A percentile compares a stretch with the other conserved stretches of the same genome.
Evolutionary conservation across 805 yeast species (phyloP).

Genomic region (Peterozyma xylosa): DNA sequence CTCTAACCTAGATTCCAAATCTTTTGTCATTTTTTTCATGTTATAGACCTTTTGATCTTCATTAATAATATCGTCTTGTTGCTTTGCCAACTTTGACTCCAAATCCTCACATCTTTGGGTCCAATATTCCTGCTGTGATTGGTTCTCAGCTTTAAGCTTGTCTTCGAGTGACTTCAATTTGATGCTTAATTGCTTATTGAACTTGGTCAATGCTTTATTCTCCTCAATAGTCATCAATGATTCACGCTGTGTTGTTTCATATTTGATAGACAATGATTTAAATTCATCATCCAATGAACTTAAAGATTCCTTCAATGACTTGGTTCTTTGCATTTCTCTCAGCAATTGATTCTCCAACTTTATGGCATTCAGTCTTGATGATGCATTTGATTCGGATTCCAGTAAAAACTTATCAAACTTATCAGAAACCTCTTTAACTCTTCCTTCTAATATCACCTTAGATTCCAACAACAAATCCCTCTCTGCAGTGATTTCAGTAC

Average conservation of each 20-base stretch:
- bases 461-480: constrained; percentile 52
- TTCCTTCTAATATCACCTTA: constrained; percentile 36
- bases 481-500: constrained; percentile 55
- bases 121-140: constrained; percentile 48
- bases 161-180: constrained; percentile 40
- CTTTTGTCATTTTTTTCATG: constrained; percentile 47
- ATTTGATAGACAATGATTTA: constrained; percentile 16
- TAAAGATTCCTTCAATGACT: constrained; percentile 21
- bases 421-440: constrained; percentile 30
- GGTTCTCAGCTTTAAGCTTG: constrained; percentile 44
- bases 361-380: constrained; percentile 16
- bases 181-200: constrained; percentile 39
- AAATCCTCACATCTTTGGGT: constrained; percentile 43
- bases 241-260: constrained; percentile 39
- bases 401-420: constrained; percentile 30
- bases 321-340: constrained; percentile 28
- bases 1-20: constrained; percentile 42
- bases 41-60: constrained; percentile 41
- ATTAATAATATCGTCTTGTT: constrained; percentile 41
- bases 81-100: constrained; percentile 40
- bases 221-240: constrained; percentile 56
- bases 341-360: constrained; percentile 15
- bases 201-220: constrained; percentile 53
- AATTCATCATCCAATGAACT: constrained; percentile 14
- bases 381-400: constrained; percentile 22